phyloP scores from a whole-genome alignment of 2,329 filamentous ascomycete species.

The Exophiala phaeomuriformis region DNA sequence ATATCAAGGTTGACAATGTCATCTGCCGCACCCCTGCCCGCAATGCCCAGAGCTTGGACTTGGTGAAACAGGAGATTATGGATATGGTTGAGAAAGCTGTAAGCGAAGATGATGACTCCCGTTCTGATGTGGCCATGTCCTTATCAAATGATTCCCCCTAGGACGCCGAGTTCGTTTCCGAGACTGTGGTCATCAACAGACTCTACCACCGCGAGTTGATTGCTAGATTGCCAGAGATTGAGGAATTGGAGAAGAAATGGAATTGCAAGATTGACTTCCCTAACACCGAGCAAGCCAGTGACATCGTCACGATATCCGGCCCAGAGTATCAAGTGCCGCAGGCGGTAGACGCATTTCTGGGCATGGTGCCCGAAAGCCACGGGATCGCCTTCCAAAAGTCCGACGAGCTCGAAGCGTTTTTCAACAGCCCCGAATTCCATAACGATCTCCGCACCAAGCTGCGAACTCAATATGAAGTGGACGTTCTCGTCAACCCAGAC shows the following conservation, averaged over 20 bases:
- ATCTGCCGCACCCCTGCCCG: constrained; percentile 95
- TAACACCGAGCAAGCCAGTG: constrained; percentile 93
- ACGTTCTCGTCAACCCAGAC: constrained; percentile 59
- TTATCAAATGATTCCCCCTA: constrained; percentile 32
- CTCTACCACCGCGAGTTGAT: constrained; percentile 93
- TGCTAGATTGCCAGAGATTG: constrained; percentile 77
- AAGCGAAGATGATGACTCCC: constrained; percentile 35
- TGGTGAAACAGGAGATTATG: constrained; percentile 97
- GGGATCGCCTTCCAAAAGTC: constrained; percentile 77
- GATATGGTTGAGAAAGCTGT: constrained; percentile 97
- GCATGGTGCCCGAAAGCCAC: constrained; percentile 95
- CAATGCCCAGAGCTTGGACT: constrained; percentile 91
- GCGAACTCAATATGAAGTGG: constrained; percentile 85
- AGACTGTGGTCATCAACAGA: constrained; percentile 87
- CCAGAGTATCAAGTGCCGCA: constrained; percentile 98
- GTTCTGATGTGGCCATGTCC: constrained; percentile 12
- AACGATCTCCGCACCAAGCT: constrained; percentile 75
- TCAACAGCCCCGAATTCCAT: constrained; percentile 73
- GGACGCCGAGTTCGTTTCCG: constrained; percentile 94
- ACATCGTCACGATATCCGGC: constrained; percentile 89
- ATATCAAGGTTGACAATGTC: constrained; percentile 97
- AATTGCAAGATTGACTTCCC: constrained; percentile 99
- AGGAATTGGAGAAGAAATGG: constrained; percentile 96
- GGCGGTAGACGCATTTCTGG: constrained; percentile 90
- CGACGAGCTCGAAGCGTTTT: constrained; percentile 67